Evolutionary conservation across 495 filamentous ascomycete species (phyloP), one percentile per base, ranked within the genome.

Genomic region (Penicillium roqueforti): DNA sequence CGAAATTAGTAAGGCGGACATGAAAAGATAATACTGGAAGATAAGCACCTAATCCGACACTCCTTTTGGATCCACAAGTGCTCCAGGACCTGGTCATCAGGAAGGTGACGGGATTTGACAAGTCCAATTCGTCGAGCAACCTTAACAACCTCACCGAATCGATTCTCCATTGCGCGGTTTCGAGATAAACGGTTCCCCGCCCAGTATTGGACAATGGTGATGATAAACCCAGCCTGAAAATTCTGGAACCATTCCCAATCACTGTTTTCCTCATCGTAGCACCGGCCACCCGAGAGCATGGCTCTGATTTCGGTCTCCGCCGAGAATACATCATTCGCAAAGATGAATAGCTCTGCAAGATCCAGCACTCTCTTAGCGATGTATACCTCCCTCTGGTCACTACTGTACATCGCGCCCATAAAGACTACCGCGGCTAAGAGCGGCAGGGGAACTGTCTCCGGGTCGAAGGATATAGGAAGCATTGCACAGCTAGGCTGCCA

Each of bases 381-480:
- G 19, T 62, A 62, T 0, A 63, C 53, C 42, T 78, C 77, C 44
- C 61, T 63, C 29, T 70, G 61, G 32, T 75, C 70, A 6, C 56
- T 55, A 23, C 72, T 74, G 51, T 80, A 80, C 67, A 78, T 76
- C 0, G 75, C 77, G 6, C 77, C 77, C 67, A 78, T 75, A 22
- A 76, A 71, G 3, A 65, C 58, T 3, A 80, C 62, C 6, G 67
- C 57, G 3, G 70, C 62, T 4, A 80, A 61, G 1, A 80, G 60
- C 0, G 75, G 66, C 45, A 71, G 49, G 4, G 73, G 55, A 8
- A 65, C 65, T 1, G 60, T 60, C 18, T 74, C 71, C 7, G 68
- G 58, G 42, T 76, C 65, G 34, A 80, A 77, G 0, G 73, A 65
- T 1, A 56, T 28, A 50, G 77, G 74, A 10, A 78, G 52, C 34